Conservation (phyloP, 345 rosid genomes). For the Populus davidiana region DNA sequence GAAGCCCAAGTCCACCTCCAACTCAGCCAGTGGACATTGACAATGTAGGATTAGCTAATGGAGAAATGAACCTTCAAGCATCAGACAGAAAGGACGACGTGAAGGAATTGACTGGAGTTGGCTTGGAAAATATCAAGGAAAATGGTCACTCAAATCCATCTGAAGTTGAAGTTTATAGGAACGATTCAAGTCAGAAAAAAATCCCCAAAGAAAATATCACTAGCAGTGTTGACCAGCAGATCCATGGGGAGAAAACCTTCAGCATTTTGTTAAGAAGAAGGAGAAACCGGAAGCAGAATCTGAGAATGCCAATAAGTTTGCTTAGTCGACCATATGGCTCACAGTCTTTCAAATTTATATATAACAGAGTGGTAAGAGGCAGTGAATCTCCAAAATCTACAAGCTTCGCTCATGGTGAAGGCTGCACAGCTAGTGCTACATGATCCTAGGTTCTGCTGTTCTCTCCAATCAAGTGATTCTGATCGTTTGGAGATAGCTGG, state of each 20-base stretch:
- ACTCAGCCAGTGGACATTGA: conserved; percentile 53
- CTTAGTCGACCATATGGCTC: conserved; percentile 86
- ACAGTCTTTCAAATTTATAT: conserved; percentile 73
- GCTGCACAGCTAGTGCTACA: conserved; percentile 41
- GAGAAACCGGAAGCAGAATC: conserved; percentile 78
- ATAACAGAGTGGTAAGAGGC: conserved; percentile 76
- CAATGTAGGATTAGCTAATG: conserved; percentile 37
- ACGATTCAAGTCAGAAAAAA: conserved; percentile 26
- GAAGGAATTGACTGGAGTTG: conserved; percentile 29
- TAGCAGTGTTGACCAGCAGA: conserved; percentile 36
- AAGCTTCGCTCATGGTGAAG: conserved; percentile 32
- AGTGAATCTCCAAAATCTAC: conserved; percentile 64
- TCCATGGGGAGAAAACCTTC: conserved; percentile 71
- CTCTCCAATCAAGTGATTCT: conserved; percentile 7
- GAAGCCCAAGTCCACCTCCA: conserved; percentile 29
- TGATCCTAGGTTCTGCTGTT: conserved; percentile 22
- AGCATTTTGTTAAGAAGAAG: conserved; percentile 88
- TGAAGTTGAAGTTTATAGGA: conserved; percentile 25
- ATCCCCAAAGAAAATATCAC: conserved; percentile 27
- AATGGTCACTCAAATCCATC: conserved; percentile 30
- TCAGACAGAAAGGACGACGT: conserved; percentile 33
- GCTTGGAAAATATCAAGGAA: conserved; percentile 33
- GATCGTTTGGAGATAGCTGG: conserved; percentile 13
- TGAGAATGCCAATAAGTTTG: conserved; percentile 89
- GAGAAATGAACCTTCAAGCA: conserved; percentile 36